phyloP scores from a whole-genome alignment of 2,329 filamentous ascomycete genomes.

The Stachybotrys chartarum region DNA sequence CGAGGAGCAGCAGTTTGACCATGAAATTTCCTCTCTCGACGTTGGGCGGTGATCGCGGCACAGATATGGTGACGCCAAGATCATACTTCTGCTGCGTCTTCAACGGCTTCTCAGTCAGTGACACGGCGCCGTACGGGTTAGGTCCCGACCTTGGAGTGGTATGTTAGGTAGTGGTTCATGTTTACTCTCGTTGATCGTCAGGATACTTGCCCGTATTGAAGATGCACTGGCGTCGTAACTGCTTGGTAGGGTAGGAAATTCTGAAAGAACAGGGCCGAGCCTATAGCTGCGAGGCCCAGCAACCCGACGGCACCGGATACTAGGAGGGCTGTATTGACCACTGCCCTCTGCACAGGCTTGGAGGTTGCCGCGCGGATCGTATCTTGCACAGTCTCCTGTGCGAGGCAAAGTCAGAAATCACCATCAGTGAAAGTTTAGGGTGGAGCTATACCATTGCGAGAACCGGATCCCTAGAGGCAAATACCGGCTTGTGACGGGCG shows the following conservation, averaged over 20 bases:
- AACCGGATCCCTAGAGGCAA: background rate
- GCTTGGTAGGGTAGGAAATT: slow-evolving; percentile 50
- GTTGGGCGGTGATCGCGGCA: slow-evolving; percentile 76
- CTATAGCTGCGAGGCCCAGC: slow-evolving; percentile 38
- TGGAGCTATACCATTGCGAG: background rate
- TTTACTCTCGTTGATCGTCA: no score
- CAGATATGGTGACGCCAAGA: slow-evolving; percentile 62
- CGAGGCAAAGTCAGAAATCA: background rate
- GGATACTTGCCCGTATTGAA: slow-evolving; percentile 49
- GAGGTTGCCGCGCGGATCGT: slow-evolving; percentile 37
- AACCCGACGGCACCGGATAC: slow-evolving; percentile 33
- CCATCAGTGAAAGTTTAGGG: background rate
- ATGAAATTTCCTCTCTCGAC: slow-evolving; percentile 85
- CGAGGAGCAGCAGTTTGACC: slow-evolving; percentile 69
- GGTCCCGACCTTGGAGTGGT: slow-evolving; percentile 29
- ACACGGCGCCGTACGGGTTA: slow-evolving; percentile 46
- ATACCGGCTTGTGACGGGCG: background rate
- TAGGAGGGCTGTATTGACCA: slow-evolving; percentile 40
- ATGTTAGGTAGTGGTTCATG: background rate
- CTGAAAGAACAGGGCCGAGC: slow-evolving; percentile 47
- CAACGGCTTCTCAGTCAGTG: slow-evolving; percentile 43
- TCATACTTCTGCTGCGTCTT: slow-evolving; percentile 77
- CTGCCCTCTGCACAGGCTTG: slow-evolving; percentile 40
- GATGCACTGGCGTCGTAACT: slow-evolving; percentile 42
- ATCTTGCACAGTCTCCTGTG: slow-evolving; percentile 27